Evolutionary conservation across 164 flowering plant genomes (phyloP).

Genomic region (Dillenia suffruticosa): DNA sequence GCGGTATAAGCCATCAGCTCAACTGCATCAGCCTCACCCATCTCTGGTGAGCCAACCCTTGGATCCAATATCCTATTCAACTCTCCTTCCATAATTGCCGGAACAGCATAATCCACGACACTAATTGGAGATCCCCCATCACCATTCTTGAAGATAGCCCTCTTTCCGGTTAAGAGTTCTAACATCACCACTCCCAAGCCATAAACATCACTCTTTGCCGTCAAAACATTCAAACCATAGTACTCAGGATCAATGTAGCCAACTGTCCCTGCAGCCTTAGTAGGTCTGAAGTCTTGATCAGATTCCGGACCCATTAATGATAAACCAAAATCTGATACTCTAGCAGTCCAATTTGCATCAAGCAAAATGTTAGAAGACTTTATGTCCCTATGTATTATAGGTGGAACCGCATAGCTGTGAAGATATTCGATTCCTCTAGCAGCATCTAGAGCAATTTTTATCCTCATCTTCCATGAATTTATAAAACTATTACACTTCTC

Average conservation of each 20-base stretch:
- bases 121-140: conserved; percentile 50
- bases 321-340: conserved; percentile 94
- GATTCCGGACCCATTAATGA: conserved; percentile 74
- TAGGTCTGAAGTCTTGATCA: conserved; percentile 37
- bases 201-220: conserved; percentile 95
- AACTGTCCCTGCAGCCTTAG: conserved; percentile 88
- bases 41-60: conserved; percentile 63
- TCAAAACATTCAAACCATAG: conserved; percentile 78
- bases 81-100: conserved; percentile 62
- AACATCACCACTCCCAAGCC: conserved; percentile 88
- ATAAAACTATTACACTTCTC: conserved; percentile 43
- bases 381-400: conserved; percentile 91
- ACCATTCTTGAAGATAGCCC: conserved; percentile 72
- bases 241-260: conserved; percentile 99
- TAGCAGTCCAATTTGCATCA: conserved; percentile 70
- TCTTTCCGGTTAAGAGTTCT: conserved; percentile 81
- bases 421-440: conserved; percentile 94
- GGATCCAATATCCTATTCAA: conserved; percentile 52
- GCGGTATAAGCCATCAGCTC: conserved; percentile 90
- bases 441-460: conserved; percentile 73
- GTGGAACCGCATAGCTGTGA: conserved; percentile 93
- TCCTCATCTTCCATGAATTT: conserved; percentile 91
- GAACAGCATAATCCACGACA: conserved; percentile 80
- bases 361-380: conserved; percentile 94
- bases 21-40: conserved; percentile 74